Conservation (phyloP, 768 basidiomycete genomes). For the Phylloporus arenicola region DNA sequence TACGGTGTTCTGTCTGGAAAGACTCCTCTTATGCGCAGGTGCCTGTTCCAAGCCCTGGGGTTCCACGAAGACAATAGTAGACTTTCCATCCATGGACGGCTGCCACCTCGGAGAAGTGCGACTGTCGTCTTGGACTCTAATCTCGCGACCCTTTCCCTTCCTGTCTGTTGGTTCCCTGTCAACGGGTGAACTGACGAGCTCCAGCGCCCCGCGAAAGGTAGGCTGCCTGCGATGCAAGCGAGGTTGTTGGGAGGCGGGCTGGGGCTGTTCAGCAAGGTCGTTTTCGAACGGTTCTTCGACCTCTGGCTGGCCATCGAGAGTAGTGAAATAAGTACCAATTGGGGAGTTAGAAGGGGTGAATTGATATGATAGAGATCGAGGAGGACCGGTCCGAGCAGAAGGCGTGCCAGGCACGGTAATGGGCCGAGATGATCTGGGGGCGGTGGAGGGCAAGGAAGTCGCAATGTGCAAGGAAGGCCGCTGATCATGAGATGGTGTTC, state of each 20-base stretch:
- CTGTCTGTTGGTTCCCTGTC: slow-evolving; percentile 42
- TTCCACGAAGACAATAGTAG: slow-evolving; percentile 29
- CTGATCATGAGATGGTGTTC: slow-evolving; percentile 1
- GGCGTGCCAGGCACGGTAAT: slow-evolving; percentile 39
- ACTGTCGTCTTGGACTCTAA: slow-evolving; percentile 42
- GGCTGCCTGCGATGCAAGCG: slow-evolving; percentile 27
- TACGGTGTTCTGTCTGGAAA: slow-evolving; percentile 7
- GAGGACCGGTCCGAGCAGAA: slow-evolving; percentile 65
- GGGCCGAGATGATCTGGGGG: slow-evolving; percentile 5
- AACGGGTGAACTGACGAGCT: slow-evolving; percentile 30
- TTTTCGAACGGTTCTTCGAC: slow-evolving; percentile 26
- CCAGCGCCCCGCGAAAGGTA: slow-evolving; percentile 61
- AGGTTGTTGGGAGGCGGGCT: slow-evolving; percentile 25
- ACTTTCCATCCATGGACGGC: slow-evolving; percentile 45
- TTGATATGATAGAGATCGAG: slow-evolving; percentile 64
- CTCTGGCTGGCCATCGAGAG: slow-evolving; percentile 24
- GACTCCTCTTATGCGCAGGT: slow-evolving; percentile 24
- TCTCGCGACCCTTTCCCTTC: slow-evolving; percentile 51
- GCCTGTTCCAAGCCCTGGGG: slow-evolving; percentile 15
- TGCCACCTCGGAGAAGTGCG: slow-evolving; percentile 56
- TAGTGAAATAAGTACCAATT: slow-evolving; percentile 23
- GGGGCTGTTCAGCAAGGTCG: slow-evolving; percentile 31
- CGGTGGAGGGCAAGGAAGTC: slow-evolving; percentile 6
- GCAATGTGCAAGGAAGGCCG: slow-evolving; percentile 14
- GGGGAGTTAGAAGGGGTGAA: slow-evolving; percentile 48